Conservation (phyloP, 352 stramenopile species). For the Globisporangium echinulatum region DNA sequence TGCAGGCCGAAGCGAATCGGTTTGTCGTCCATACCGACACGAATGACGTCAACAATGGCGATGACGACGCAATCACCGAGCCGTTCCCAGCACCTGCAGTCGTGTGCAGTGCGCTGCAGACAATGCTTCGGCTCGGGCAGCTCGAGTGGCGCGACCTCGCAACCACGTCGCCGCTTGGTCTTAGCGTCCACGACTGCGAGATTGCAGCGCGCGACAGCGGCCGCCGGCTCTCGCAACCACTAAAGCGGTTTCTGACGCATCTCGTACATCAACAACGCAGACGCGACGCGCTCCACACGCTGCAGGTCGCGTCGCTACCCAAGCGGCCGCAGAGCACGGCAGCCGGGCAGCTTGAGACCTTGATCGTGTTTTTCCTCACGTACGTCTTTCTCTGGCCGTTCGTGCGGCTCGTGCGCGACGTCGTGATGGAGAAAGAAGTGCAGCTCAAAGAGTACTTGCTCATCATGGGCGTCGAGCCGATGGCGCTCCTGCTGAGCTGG, state of each 20-base stretch:
- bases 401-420: slow-evolving; percentile 71
- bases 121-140: slow-evolving; percentile 31
- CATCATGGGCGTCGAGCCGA: slow-evolving; percentile 82
- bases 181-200: slow-evolving; percentile 20
- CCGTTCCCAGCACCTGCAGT: slow-evolving; percentile 11
- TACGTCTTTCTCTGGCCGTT: slow-evolving; percentile 88
- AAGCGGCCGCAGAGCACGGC: slow-evolving; percentile 35
- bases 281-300: slow-evolving; percentile 30
- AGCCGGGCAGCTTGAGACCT: slow-evolving; percentile 39
- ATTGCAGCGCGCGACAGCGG: slow-evolving; percentile 1
- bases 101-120: slow-evolving; percentile 31
- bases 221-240: too few relatives aligned
- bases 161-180: slow-evolving; percentile 23
- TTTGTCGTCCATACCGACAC: slow-evolving; percentile 27
- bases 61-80: not conserved
- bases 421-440: slow-evolving; percentile 89
- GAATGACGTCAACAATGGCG: not conserved
- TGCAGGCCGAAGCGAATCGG: slow-evolving; percentile 50
- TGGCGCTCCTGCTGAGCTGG: slow-evolving; percentile 71
- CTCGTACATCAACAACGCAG: slow-evolving; percentile 23
- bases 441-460: slow-evolving; percentile 86
- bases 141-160: slow-evolving; percentile 48
- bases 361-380: slow-evolving; percentile 65
- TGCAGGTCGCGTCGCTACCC: slow-evolving; percentile 34
- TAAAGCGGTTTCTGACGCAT: slow-evolving; percentile 26